phyloP scores from a whole-genome alignment of 1,139 yeast species.

The Eremothecium sinecaudum region DNA sequence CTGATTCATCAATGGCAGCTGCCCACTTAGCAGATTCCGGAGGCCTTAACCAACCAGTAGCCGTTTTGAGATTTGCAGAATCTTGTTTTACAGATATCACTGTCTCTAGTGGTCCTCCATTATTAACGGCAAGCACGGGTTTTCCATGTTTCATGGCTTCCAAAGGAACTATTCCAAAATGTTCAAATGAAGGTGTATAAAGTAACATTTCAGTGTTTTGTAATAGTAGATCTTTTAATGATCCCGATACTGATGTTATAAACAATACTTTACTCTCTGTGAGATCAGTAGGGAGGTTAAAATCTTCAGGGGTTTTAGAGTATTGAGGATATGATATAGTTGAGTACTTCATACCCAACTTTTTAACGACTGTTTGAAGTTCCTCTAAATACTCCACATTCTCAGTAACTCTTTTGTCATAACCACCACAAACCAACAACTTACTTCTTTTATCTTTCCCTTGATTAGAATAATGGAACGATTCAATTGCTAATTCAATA shows the following conservation, averaged over 20 bases:
- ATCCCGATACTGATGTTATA: conserved; percentile 66
- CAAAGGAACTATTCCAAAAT: conserved; percentile 94
- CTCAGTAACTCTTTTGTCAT: conserved; percentile 65
- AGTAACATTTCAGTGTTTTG: conserved; percentile 50
- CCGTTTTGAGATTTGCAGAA: conserved; percentile 36
- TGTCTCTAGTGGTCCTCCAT: conserved; percentile 92
- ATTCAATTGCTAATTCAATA: conserved; percentile 61
- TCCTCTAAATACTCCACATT: conserved; percentile 65
- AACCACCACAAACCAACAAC: conserved; percentile 85
- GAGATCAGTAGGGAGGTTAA: conserved; percentile 14
- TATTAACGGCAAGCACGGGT: conserved; percentile 77
- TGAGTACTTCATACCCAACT: conserved; percentile 37
- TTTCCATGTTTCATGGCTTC: conserved; percentile 83
- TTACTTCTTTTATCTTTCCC: conserved; percentile 27
- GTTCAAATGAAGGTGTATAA: conserved; percentile 88
- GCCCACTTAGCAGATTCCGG: conserved; percentile 58
- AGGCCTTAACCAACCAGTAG: conserved; percentile 71
- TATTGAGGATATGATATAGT: conserved; percentile 39
- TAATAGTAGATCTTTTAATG: conserved; percentile 56
- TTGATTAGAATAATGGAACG: conserved; percentile 41
- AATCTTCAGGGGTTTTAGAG: conserved; percentile 33
- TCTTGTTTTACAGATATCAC: conserved; percentile 38
- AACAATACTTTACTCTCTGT: conserved; percentile 48
- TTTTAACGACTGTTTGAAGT: conserved; percentile 42
- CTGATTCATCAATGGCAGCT: conserved; percentile 40